Evolutionary conservation across 352 stramenopile genomes (phyloP), one percentile per base, ranked within the genome.

Genomic region (Pythium volutum): DNA sequence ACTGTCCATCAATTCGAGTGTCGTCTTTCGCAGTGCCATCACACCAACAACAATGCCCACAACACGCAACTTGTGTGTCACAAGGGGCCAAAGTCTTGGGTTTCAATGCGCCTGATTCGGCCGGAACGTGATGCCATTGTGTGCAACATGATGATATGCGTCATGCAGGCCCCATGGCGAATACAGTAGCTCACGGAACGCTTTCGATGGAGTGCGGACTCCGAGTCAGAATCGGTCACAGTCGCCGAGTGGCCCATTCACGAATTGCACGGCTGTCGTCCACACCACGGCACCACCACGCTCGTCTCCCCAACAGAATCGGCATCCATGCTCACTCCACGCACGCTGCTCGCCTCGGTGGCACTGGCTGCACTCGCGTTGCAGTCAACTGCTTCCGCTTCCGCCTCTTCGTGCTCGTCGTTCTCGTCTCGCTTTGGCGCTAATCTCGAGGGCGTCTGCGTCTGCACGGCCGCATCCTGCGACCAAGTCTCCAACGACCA

Each of bases 401-500:
- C 15, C 4, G 29, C 50, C 2, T n/a, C 61, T 12, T 14, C 45
- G 0, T 76, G 68, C 49, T 60, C 54, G 20, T 70, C 55, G 29
- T 76, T 49, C 49, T 86, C 78, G 18, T 67, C 47, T 22, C 71
- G 79, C 31, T 87, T 76, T 49, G 54, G 75, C 25, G 55, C 65
- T 45, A 69, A 74, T 41, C 47, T 87, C 41, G 66, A 78, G 7
- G 79, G 77, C 42, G 70, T 87, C 33, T 89, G 79, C 61, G 72
- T 88, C 22, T 87, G 79, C 72, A 85, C 74, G 27, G 54, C 55
- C 26, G 73, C 50, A 67, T 56, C 8, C 62, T 90, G 80, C 36
- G 78, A 90, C 61, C 71, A 72, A 8, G 55, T 86, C 51, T 80
- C 71, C 25, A 86, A 75, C 64, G 76, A 70, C 7, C 74, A 88